Evolutionary conservation across 2,329 filamentous ascomycete species (phyloP).

Genomic region (Ascochyta koolunga): DNA sequence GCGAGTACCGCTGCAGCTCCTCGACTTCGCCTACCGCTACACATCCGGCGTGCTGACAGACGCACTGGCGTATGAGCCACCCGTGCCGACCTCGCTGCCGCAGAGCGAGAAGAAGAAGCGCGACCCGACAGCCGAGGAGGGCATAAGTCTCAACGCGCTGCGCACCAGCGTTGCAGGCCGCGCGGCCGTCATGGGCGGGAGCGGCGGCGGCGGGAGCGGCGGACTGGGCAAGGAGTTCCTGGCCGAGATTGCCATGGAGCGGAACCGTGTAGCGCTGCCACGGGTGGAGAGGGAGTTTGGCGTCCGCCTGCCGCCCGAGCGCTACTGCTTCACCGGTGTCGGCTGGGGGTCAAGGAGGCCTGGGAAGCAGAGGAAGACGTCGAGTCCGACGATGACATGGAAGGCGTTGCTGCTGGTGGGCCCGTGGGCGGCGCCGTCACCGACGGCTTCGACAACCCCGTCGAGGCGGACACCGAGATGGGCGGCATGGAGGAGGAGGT

Average conservation of each 20-base stretch:
- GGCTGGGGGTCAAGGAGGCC: constrained; percentile 47
- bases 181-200: constrained; percentile 50
- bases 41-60: constrained; percentile 74
- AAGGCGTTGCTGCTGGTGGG: constrained; percentile 45
- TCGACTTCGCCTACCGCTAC: constrained; percentile 87
- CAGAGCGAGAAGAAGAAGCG: constrained; percentile 31
- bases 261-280: constrained; percentile 54
- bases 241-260: constrained; percentile 65
- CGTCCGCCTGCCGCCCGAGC: constrained; percentile 65
- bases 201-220: constrained; percentile 31
- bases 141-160: constrained; percentile 69
- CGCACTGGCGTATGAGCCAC: constrained; percentile 50
- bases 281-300: constrained; percentile 62
- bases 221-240: constrained; percentile 75
- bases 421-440: constrained; percentile 17
- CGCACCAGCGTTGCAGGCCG: constrained; percentile 74
- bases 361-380: constrained; percentile 75
- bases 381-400: constrained; percentile 64
- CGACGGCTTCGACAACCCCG: constrained; percentile 5
- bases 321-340: constrained; percentile 55
- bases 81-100: constrained; percentile 14
- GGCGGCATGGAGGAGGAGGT: constrained; percentile 45
- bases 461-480: constrained; percentile 37
- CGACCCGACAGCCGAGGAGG: constrained; percentile 40
- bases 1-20: constrained; percentile 79